These are phyloP conservation scores for Chloris gayana DNA, from an alignment of 176 grass and related monocot genomes.

Conservation along the genomic window DNA sequence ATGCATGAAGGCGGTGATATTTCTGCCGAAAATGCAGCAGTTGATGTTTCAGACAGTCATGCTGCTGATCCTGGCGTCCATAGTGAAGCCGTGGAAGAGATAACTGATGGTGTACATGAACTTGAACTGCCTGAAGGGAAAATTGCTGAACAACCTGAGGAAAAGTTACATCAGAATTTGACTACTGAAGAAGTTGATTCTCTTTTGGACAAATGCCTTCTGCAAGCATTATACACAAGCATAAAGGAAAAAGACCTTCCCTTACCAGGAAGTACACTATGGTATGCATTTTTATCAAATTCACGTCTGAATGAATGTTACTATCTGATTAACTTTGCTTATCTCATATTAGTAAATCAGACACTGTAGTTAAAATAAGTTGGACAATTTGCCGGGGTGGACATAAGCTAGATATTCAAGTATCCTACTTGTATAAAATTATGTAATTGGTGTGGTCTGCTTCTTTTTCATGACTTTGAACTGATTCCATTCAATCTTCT, in stretches of 20 bases:
- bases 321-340: background rate
- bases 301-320: conserved; percentile 8
- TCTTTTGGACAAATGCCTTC: conserved; percentile 84
- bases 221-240: conserved; percentile 85
- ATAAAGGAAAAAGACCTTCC: conserved; percentile 92
- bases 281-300: conserved; percentile 48
- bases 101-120: conserved; percentile 47
- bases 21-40: conserved; percentile 32
- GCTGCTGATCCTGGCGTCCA: conserved; percentile 36
- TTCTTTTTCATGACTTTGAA: conserved; percentile 1
- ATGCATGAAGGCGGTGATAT: conserved; percentile 18
- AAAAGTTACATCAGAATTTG: conserved; percentile 67
- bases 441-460: background rate
- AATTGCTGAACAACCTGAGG: conserved; percentile 47
- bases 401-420: conserved; percentile 20
- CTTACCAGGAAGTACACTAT: conserved; percentile 85
- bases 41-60: conserved; percentile 47
- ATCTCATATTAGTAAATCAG: background rate
- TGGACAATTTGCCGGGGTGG: background rate
- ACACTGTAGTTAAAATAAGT: background rate
- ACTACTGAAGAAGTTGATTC: conserved; percentile 83
- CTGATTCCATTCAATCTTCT: background rate
- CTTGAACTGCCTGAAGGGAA: conserved; percentile 55
- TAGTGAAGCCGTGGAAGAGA: conserved; percentile 51
- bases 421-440: background rate